phyloP scores from a whole-genome alignment of 2,329 filamentous ascomycete genomes.

The Penicillium paneum region DNA sequence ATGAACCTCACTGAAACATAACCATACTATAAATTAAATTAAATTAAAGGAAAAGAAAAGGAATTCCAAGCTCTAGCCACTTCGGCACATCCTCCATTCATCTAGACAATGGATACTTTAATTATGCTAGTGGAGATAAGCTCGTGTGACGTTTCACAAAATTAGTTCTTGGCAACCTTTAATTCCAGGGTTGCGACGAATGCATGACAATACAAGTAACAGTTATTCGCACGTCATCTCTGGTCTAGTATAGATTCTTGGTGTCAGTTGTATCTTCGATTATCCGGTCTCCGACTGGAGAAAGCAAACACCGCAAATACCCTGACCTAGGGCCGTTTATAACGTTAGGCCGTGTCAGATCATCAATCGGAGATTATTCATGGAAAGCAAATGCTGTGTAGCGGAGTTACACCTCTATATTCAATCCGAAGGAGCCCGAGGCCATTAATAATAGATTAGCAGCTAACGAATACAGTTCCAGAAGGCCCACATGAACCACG shows the following conservation, averaged over 20 bases:
- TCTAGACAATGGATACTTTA: conserved; percentile 24
- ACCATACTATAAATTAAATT: neutral
- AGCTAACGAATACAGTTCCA: conserved; percentile 3
- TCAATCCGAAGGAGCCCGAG: neutral
- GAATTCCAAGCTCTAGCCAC: neutral
- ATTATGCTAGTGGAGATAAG: conserved; percentile 40
- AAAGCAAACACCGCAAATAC: neutral
- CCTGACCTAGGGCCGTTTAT: neutral
- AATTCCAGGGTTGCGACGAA: conserved; percentile 30
- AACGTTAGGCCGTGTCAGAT: neutral
- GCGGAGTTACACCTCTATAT: neutral
- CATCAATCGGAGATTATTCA: conserved; percentile 8
- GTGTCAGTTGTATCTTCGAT: neutral
- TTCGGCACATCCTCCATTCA: conserved; percentile 14
- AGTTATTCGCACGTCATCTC: conserved; percentile 11
- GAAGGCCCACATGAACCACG: conserved; percentile 13
- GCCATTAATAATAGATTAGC: neutral
- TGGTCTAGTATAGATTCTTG: neutral
- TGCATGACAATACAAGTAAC: conserved; percentile 23
- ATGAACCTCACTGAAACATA: conserved; percentile 7
- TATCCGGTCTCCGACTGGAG: neutral
- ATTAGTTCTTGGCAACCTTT: conserved; percentile 30
- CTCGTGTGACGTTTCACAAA: conserved; percentile 39
- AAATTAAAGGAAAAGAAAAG: neutral
- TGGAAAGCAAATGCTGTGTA: neutral